Base-by-base conservation (phyloP, 2,329 filamentous ascomycete genomes). In the Rutstroemia sp. region DNA sequence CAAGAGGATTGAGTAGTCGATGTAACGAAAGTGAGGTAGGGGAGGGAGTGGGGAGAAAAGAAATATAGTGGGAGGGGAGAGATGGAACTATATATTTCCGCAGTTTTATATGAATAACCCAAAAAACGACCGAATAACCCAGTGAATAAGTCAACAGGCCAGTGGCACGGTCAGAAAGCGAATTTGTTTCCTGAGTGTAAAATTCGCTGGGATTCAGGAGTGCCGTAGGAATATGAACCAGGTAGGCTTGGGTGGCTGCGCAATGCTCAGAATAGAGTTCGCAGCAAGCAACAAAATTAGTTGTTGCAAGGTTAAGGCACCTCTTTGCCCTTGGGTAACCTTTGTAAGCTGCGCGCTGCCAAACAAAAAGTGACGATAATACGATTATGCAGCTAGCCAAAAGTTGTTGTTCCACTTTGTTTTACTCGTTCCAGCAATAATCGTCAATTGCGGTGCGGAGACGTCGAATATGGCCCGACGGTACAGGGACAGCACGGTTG, bases 11-110 rank as follows among this genome's bases (percentile, higher is more conserved):
- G 9, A 34, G 42, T 4, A 12, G n/a, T 50, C 19, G 38, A 49
- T 19, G 34, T 52, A 21, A 37, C 46, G 37, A 50, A 41, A 49
- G 23, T 14, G 25, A 30, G 30, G 38, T 5, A 49, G 23, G 38
- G 21, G 25, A 30, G 21, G 25, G 25, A 50, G 23, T n/a, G 12
- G 30, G 12, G 39, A 30, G 39, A 38, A 50, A 12, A 44, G 23
- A 25, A 51, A 79, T 39, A 27, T 25, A 41, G 59, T 47, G 19
- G 58, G 54, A 39, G 76, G 68, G 4, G 66, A 72, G 34, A 67
- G 30, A 58, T 52, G 71, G 68, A 61, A 71, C 74, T 56, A 63
- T 63, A 44, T 66, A 63, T 4, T 75, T 74, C 14, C 18, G n/a
- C 34, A 30, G 23, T n/a, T 2, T 6, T 6, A 5, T 14, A 19